Percentiles rank a stretch among this genome's conserved stretches.
These are phyloP conservation scores for Solanum pinnatisectum DNA, from an alignment of 257 asterid species.

Conservation along the genomic window DNA sequence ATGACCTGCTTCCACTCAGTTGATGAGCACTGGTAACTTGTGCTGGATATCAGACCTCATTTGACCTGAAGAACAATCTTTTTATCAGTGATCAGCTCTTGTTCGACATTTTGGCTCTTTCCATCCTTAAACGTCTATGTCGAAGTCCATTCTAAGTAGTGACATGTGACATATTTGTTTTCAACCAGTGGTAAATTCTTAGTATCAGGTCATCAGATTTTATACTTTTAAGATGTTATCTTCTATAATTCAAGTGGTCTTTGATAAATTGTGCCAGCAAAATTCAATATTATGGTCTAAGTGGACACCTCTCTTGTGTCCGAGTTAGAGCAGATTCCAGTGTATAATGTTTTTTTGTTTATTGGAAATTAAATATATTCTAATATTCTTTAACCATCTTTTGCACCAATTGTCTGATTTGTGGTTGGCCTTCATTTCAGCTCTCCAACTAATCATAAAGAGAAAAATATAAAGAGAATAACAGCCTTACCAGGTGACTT, in stretches of 20 bases:
- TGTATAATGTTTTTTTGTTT: neutral
- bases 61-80: neutral
- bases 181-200: neutral
- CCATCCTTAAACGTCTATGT: neutral
- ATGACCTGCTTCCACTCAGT: neutral
- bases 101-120: neutral
- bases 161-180: neutral
- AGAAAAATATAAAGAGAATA: conserved; percentile 66
- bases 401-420: neutral
- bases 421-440: conserved; percentile 23
- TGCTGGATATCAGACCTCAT: neutral
- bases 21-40: neutral
- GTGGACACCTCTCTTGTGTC: neutral
- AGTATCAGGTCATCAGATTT: neutral
- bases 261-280: neutral
- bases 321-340: neutral
- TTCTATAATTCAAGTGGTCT: neutral
- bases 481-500: conserved; percentile 82
- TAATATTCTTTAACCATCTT: neutral
- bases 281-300: neutral
- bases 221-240: neutral
- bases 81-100: neutral
- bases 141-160: neutral
- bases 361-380: neutral
- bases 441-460: conserved; percentile 53